These are phyloP conservation scores for Pisolithus orientalis DNA, from an alignment of 768 basidiomycete genomes.

Conservation along the genomic window DNA sequence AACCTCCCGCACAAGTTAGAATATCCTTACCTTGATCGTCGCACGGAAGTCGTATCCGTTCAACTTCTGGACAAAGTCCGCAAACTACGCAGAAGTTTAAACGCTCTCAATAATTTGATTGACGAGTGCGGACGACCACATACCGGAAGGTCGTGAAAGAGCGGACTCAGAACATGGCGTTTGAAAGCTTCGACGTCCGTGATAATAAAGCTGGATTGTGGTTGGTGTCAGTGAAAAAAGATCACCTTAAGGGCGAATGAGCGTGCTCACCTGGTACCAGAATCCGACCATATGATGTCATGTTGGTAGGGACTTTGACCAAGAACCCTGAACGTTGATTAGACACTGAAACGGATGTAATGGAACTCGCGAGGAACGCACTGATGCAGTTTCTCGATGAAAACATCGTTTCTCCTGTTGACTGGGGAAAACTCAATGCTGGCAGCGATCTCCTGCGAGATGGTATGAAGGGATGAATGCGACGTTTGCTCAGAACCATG, in stretches of 20 bases:
- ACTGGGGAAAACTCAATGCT: neutral
- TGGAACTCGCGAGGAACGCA: neutral
- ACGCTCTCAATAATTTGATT: neutral
- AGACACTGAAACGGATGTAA: neutral
- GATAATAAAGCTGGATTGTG: neutral
- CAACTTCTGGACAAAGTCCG: conserved; percentile 1
- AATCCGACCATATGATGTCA: neutral
- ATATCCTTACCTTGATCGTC: neutral
- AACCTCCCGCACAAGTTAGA: neutral
- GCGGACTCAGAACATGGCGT: neutral
- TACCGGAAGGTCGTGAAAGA: conserved; percentile 1
- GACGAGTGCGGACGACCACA: neutral
- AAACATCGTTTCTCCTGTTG: neutral
- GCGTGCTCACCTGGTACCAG: neutral
- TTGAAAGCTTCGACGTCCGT: conserved; percentile 3
- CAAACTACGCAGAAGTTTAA: neutral
- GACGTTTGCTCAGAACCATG: neutral
- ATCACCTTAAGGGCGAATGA: neutral
- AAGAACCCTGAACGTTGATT: neutral
- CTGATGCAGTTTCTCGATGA: neutral
- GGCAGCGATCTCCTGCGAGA: neutral
- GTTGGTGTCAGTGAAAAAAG: neutral
- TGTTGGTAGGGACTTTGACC: neutral
- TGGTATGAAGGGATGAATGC: conserved; percentile 1
- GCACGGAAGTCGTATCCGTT: neutral